Percentiles rank a stretch among this genome's conserved stretches.
Conservation (phyloP, 768 basidiomycete genomes). For the Kwoniella sp. region DNA sequence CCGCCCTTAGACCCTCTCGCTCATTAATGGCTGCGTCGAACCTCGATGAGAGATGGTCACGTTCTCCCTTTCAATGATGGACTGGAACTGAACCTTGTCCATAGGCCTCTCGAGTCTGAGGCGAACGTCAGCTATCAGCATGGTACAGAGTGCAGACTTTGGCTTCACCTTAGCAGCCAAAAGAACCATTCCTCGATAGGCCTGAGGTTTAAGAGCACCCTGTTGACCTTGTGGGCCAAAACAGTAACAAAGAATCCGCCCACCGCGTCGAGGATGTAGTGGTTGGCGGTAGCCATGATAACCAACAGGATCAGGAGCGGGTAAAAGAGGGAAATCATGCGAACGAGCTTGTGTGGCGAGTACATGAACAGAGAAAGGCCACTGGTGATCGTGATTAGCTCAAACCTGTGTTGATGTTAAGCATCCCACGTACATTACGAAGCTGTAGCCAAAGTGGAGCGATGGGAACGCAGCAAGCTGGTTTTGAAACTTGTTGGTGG, state of each 20-base stretch:
- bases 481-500: conserved; percentile 33
- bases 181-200: conserved; percentile 43
- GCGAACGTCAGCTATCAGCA: not conserved
- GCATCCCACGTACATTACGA: conserved; percentile 26
- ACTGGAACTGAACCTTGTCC: conserved; percentile 35
- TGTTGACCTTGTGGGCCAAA: conserved; percentile 31
- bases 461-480: conserved; percentile 44
- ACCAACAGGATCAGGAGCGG: conserved; percentile 38
- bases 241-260: conserved; percentile 40
- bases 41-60: conserved; percentile 12
- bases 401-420: no score
- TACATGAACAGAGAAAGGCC: conserved; percentile 38
- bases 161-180: conserved; percentile 29
- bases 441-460: conserved; percentile 27
- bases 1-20: no score
- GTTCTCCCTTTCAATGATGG: conserved; percentile 13
- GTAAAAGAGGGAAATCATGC: conserved; percentile 25
- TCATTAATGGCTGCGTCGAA: conserved; percentile 24
- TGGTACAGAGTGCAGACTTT: not conserved
- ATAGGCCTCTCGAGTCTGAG: conserved; percentile 35
- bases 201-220: conserved; percentile 33
- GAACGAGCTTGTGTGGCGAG: conserved; percentile 30
- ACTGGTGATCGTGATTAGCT: conserved; percentile 11
- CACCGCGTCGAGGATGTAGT: conserved; percentile 38
- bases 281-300: conserved; percentile 45